These are phyloP conservation scores for Diutina sp. DNA, from an alignment of 1,139 yeast species.

Conservation along the genomic window DNA sequence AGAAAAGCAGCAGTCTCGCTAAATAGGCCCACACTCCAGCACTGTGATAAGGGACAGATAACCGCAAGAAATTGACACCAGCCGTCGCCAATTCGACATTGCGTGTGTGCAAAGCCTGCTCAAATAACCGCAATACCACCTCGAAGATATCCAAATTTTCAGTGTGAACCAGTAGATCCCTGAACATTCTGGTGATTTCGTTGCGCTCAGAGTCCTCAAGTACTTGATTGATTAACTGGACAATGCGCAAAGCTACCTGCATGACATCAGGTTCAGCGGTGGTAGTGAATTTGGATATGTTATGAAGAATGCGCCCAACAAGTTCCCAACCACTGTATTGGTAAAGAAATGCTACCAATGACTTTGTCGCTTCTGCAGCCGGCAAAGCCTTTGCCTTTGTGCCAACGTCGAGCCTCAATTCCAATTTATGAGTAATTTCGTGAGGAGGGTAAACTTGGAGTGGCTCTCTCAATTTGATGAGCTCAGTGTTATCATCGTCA, in stretches of 20 bases:
- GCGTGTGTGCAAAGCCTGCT: constrained; percentile 51
- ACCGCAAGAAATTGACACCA: constrained; percentile 38
- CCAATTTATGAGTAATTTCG: constrained; percentile 30
- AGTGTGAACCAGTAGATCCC: constrained; percentile 44
- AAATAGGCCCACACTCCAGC: constrained; percentile 72
- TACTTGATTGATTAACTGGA: constrained; percentile 38
- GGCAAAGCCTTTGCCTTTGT: constrained; percentile 65
- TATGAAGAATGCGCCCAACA: constrained; percentile 66
- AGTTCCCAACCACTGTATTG: constrained; percentile 81
- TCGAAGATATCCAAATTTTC: constrained; percentile 63
- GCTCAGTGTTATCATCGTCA: constrained; percentile 40
- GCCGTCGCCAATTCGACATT: constrained; percentile 33
- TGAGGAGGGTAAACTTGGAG: constrained; percentile 38
- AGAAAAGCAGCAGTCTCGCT: constrained; percentile 51
- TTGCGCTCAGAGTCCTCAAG: constrained; percentile 26
- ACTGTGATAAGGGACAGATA: constrained; percentile 37
- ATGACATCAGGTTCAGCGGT: constrained; percentile 21
- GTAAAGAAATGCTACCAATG: constrained; percentile 59
- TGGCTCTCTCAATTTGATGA: constrained; percentile 27
- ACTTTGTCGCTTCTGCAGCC: constrained; percentile 23
- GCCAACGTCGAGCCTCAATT: constrained; percentile 32
- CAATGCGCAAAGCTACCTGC: constrained; percentile 31
- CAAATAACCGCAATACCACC: constrained; percentile 51
- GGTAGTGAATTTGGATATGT: constrained; percentile 32
- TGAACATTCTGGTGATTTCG: constrained; percentile 31